phyloP scores from a whole-genome alignment of 2,329 filamentous ascomycete genomes.

The Ascochyta koolunga region DNA sequence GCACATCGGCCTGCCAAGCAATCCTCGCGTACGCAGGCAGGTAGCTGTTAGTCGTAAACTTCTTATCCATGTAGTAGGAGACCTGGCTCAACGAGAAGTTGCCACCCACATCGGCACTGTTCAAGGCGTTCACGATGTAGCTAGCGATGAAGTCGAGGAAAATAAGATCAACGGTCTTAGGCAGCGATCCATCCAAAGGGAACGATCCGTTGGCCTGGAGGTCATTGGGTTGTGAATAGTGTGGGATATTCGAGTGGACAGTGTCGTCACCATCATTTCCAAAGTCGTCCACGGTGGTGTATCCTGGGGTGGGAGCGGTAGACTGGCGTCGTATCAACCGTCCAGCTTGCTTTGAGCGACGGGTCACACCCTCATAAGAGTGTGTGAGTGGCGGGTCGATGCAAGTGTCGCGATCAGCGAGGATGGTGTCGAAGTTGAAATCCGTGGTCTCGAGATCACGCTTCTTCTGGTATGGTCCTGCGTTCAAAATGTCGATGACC shows the following conservation, averaged over 20 bases:
- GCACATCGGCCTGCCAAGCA: slow-evolving; percentile 49
- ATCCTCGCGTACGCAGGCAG: slow-evolving; percentile 50
- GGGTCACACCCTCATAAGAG: slow-evolving; percentile 27
- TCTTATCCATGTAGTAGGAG: slow-evolving; percentile 46
- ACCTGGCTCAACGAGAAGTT: slow-evolving; percentile 41
- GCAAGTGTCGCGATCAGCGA: slow-evolving; percentile 54
- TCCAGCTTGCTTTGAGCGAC: slow-evolving; percentile 43
- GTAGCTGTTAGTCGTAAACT: slow-evolving; percentile 53
- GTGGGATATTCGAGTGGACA: slow-evolving; percentile 55
- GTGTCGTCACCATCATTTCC: slow-evolving; percentile 64
- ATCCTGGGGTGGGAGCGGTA: slow-evolving; percentile 54
- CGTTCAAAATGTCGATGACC: slow-evolving; percentile 54
- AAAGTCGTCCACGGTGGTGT: slow-evolving; percentile 63
- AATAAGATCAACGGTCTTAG: slow-evolving; percentile 59
- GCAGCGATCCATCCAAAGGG: slow-evolving; percentile 49
- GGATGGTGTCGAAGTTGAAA: slow-evolving; percentile 47
- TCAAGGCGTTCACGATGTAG: slow-evolving; percentile 46
- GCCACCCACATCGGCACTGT: slow-evolving; percentile 39
- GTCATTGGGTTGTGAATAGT: slow-evolving; percentile 57
- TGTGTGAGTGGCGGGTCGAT: slow-evolving; percentile 53
- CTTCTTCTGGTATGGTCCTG: slow-evolving; percentile 46
- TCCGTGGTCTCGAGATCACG: slow-evolving; percentile 37
- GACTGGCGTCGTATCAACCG: slow-evolving; percentile 59
- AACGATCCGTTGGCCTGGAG: slow-evolving; percentile 59
- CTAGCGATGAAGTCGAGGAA: slow-evolving; percentile 59